These are phyloP conservation scores for Stachybotrys elegans DNA, from an alignment of 2,329 filamentous ascomycete genomes.

Conservation along the genomic window DNA sequence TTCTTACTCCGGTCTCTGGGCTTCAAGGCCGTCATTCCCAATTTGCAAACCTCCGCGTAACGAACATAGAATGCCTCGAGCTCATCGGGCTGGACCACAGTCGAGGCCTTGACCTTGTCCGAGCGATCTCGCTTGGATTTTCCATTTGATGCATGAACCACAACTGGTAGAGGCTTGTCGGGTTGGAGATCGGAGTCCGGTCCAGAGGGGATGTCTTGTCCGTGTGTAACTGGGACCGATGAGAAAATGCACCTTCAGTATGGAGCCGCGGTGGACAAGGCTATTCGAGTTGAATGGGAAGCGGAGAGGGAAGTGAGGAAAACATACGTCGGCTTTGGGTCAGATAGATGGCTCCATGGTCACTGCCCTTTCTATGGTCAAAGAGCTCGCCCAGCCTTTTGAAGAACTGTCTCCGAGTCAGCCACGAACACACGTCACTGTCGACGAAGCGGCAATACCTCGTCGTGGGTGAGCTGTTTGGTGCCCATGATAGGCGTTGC, in stretches of 20 bases:
- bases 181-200: slow-evolving; percentile 57
- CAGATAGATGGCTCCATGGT: slow-evolving; percentile 69
- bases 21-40: slow-evolving; percentile 83
- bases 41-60: slow-evolving; percentile 89
- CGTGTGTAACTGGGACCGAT: slow-evolving; percentile 34
- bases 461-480: slow-evolving; percentile 19
- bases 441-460: no score
- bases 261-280: no score
- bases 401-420: slow-evolving; percentile 65
- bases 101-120: slow-evolving; percentile 71
- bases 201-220: slow-evolving; percentile 38
- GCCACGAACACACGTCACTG: no score
- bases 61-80: slow-evolving; percentile 75
- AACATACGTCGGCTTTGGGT: slow-evolving; percentile 69
- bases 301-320: not conserved
- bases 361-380: slow-evolving; percentile 58
- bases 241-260: no score
- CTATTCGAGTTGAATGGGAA: no score
- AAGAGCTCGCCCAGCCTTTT: slow-evolving; percentile 63
- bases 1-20: slow-evolving; percentile 88
- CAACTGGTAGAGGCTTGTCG: slow-evolving; percentile 59
- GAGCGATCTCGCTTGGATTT: slow-evolving; percentile 54
- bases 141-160: slow-evolving; percentile 82
- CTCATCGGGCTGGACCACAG: slow-evolving; percentile 70
- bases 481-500: slow-evolving; percentile 16